Evolutionary conservation across 177 flowering plant species (phyloP).

Genomic region (Vitis hybrid): DNA sequence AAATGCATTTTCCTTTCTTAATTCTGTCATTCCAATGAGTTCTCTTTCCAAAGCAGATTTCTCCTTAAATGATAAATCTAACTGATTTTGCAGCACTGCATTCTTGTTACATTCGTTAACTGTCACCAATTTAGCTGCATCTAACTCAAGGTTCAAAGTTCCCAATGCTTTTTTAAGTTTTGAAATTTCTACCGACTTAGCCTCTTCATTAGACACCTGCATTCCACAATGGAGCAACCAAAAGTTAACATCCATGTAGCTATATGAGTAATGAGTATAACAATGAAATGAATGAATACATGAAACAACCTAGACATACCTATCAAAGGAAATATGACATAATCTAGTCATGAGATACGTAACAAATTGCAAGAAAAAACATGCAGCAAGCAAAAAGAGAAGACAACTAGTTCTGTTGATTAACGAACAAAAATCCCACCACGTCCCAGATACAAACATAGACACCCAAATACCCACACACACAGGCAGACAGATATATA

Average conservation of each 20-base stretch:
- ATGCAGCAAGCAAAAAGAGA: too few species aligned
- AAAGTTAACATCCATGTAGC: background rate
- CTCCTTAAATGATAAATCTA: constrained; percentile 66
- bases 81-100: constrained; percentile 53
- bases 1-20: constrained; percentile 59
- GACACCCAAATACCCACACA: too few species aligned
- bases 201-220: constrained; percentile 84
- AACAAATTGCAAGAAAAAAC: too few species aligned
- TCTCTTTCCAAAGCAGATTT: constrained; percentile 65
- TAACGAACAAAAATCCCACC: too few species aligned
- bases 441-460: too few species aligned
- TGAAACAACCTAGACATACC: background rate
- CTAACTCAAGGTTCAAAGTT: constrained; percentile 60
- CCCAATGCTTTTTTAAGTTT: constrained; percentile 69
- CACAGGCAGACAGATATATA: too few species aligned
- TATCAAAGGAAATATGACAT: background rate
- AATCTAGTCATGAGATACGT: too few species aligned
- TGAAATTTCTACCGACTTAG: constrained; percentile 61
- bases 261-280: background rate
- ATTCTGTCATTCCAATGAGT: constrained; percentile 43
- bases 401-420: too few species aligned
- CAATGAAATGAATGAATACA: background rate
- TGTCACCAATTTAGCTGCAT: constrained; percentile 69
- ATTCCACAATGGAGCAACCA: constrained; percentile 13
- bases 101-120: constrained; percentile 68